These are phyloP conservation scores for Haplographium delicatum DNA, from an alignment of 495 filamentous ascomycete genomes.

Conservation along the genomic window DNA sequence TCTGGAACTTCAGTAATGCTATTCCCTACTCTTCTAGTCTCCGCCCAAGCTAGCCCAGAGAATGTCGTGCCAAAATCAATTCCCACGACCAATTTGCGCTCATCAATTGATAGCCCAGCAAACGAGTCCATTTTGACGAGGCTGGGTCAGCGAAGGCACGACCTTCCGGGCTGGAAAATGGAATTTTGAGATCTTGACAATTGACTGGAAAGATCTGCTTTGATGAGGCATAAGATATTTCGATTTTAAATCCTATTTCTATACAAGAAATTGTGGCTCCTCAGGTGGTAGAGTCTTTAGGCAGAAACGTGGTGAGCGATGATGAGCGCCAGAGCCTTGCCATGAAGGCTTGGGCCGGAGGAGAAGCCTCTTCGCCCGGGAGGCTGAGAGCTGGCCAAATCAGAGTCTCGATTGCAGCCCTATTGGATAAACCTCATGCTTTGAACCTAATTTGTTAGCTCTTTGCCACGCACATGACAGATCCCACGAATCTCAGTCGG, in stretches of 20 bases:
- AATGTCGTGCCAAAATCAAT: conserved; percentile 46
- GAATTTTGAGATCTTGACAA: no score
- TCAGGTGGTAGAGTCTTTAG: no score
- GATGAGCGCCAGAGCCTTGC: no score
- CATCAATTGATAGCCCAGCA: not conserved
- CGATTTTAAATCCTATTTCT: no score
- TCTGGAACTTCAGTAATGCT: not conserved
- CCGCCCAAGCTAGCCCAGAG: conserved; percentile 43
- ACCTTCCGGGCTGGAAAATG: no score
- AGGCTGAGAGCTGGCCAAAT: no score
- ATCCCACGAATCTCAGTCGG: not conserved
- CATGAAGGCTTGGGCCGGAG: no score
- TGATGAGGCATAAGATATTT: not conserved
- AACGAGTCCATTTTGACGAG: not conserved
- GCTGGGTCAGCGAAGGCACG: not conserved
- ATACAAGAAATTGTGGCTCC: no score
- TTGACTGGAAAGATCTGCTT: not conserved
- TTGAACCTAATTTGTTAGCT: not conserved
- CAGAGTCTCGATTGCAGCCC: no score
- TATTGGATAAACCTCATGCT: not conserved
- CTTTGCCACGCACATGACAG: not conserved
- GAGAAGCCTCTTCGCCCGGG: no score
- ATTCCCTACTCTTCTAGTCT: conserved; percentile 27
- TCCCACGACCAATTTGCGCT: conserved; percentile 32
- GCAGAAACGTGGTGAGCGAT: no score